Evolutionary conservation across 495 filamentous ascomycete species (phyloP).

Genomic region (Chaetomidium leptoderma): DNA sequence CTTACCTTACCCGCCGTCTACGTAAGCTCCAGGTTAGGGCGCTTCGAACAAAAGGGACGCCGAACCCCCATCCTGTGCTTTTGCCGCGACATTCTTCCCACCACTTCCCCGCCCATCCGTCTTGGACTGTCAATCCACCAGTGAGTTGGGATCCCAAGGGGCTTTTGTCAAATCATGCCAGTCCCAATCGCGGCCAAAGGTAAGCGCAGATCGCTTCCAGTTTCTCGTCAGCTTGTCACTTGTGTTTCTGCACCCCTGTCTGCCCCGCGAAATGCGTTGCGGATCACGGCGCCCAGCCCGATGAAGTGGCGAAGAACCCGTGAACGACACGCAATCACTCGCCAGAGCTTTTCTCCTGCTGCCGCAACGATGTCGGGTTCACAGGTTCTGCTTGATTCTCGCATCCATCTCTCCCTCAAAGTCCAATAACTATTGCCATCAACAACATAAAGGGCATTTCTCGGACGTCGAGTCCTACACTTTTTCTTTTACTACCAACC

Average conservation of each 20-base stretch:
- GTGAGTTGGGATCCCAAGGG: background rate
- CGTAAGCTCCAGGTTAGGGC: slow-evolving; percentile 9
- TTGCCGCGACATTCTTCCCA: slow-evolving; percentile 9
- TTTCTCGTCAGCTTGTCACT: background rate
- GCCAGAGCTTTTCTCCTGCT: background rate
- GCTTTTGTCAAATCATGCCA: slow-evolving; percentile 36
- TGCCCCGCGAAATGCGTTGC: slow-evolving; percentile 23
- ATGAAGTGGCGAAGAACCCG: slow-evolving; percentile 26
- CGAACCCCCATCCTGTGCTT: background rate
- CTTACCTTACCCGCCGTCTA: background rate
- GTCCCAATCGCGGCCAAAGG: slow-evolving; percentile 46
- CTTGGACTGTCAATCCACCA: background rate
- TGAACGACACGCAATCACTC: slow-evolving; percentile 28
- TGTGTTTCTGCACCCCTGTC: slow-evolving; percentile 23
- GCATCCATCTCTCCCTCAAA: no score
- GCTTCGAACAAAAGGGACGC: background rate
- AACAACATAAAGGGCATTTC: background rate
- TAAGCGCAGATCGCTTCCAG: slow-evolving; percentile 31
- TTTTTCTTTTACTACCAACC: background rate
- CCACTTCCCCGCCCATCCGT: slow-evolving; percentile 10
- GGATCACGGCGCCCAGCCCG: slow-evolving; percentile 17
- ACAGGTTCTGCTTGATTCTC: background rate
- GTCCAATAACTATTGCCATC: no score
- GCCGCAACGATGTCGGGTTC: background rate
- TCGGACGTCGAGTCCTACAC: background rate